Base-by-base conservation (phyloP, 2,329 filamentous ascomycete species). In the Talaromyces sp. region DNA sequence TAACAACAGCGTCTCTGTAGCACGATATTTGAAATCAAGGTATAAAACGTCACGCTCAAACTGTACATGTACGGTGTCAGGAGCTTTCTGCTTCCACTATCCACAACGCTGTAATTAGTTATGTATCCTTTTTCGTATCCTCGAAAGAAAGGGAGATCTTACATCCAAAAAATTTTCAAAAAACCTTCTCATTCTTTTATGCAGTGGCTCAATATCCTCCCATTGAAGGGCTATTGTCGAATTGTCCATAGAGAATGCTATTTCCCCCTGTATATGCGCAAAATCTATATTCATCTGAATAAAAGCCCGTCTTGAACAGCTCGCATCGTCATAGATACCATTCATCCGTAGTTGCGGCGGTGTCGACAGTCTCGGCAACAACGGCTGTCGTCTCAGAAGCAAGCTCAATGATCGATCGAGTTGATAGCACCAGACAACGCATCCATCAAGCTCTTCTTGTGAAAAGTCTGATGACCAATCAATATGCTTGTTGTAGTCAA, bases 351-450 rank as follows among this genome's bases (percentile, higher is more conserved):
- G 8, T 35, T 10, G n/a, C 5, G 17, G 40, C 6, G 53, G 2
- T 36, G 3, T 55, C 3, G 21, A 13, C 5, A 28, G 7, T 15
- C 28, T 33, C 5, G 57, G 66, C 17, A 69, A 48, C 1, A 68
- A 65, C 5, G 64, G 41, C 15, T 63, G 62, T 17, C 63, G 65
- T 33, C 52, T 35, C 11, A 69, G 59, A 33, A 70, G 64, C 13
- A 65, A 52, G 54, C 68, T 66, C 13, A 69, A 58, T 1, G 64
- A 67, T 25, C 63, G 45, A 53, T 70, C 67, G 5, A 68, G 59
- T 33, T 66, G 69, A 41, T 65, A 69, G 48, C 67, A 70, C 65
- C 66, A 70, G 15, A 59, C 65, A 19, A 70, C 51, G 19, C 51
- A 63, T 33, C 56, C 62, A 13, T 61, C 52, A 6, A 65, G 63